Evolutionary conservation across 495 filamentous ascomycete genomes (phyloP), one percentile per base, ranked within the genome.

Genomic region (Sabuloglossum arenarium): DNA sequence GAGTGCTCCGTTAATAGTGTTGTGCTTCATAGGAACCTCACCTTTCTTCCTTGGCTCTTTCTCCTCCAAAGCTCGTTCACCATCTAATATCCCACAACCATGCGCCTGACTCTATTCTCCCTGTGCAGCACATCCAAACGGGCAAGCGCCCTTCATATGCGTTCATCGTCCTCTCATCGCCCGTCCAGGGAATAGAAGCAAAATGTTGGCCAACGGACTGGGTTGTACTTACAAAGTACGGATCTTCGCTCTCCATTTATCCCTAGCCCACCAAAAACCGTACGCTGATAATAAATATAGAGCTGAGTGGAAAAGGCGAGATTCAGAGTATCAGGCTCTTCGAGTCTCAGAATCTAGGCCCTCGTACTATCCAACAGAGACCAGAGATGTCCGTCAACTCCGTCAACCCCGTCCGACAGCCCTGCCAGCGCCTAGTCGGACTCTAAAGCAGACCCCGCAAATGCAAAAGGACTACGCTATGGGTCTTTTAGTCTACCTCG

Each of bases 161-260:
- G 42, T 65, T 71, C 30, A 59, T 71, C 19, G 63, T 63, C 23
- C 42, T 71, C 16, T 70, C 68, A 31, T 60, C 60, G n/a, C 30
- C 37, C 12, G 58, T 66, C 47, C 58, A 58, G 12, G 46, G 51
- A 37, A 59, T 64, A 58, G 60, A 56, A 45, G 56, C 43, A 19
- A 57, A 60, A 4, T 12, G 61, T 27, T 69, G 63, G 63, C 69
- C 69, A 0, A 54, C 61, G 12, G 60, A 63, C 34, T 71, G 69
- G 69, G 68, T 69, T 53, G 58, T 70, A 11, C 58, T 71, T 60
- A 65, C 65, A 19, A 67, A 68, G 65, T 66, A 51, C 6, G 4
- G 23, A 16, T 29, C 11, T n/a, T n/a, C 47, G 16, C 24, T 51
- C 12, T 5, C 24, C 45, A 5, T 47, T 47, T 27, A 47, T n/a